Percentiles rank a stretch among this genome's conserved stretches.
Evolutionary conservation across 1,139 yeast species (phyloP).

Genomic region (Saccharomyces hybrid): DNA sequence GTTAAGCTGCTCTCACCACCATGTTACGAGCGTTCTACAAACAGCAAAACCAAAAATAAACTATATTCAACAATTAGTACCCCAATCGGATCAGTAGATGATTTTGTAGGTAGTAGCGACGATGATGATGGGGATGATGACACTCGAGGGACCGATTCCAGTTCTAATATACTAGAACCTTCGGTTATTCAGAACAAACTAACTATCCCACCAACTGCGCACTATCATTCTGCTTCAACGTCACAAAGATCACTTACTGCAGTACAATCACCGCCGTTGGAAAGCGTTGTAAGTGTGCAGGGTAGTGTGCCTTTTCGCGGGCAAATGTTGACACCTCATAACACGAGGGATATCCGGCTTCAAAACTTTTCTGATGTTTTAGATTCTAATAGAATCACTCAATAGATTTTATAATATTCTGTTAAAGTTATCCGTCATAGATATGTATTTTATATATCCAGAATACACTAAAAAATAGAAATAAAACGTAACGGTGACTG

Average conservation of each 20-base stretch:
- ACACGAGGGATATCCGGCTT: slow-evolving; percentile 22
- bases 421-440: background rate
- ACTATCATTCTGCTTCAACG: slow-evolving; percentile 10
- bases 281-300: slow-evolving; percentile 28
- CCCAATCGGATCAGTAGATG: slow-evolving; percentile 9
- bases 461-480: background rate
- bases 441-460: background rate
- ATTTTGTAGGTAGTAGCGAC: background rate
- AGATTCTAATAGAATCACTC: slow-evolving; percentile 31
- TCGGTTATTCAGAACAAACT: background rate
- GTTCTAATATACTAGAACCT: background rate
- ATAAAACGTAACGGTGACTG: background rate
- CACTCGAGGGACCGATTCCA: background rate
- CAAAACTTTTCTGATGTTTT: slow-evolving; percentile 22
- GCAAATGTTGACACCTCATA: slow-evolving; percentile 28
- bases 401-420: slow-evolving; percentile 10
- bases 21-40: slow-evolving; percentile 30
- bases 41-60: slow-evolving; percentile 2
- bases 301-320: slow-evolving; percentile 27
- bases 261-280: slow-evolving; percentile 25
- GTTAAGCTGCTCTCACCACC: slow-evolving; percentile 84
- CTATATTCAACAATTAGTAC: slow-evolving; percentile 7
- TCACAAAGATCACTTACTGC: slow-evolving; percentile 14
- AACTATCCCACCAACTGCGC: slow-evolving; percentile 16
- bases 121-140: background rate